Evolutionary conservation across 2,329 filamentous ascomycete genomes (phyloP), one percentile per base, ranked within the genome.

Genomic region (Diaporthe sp.): DNA sequence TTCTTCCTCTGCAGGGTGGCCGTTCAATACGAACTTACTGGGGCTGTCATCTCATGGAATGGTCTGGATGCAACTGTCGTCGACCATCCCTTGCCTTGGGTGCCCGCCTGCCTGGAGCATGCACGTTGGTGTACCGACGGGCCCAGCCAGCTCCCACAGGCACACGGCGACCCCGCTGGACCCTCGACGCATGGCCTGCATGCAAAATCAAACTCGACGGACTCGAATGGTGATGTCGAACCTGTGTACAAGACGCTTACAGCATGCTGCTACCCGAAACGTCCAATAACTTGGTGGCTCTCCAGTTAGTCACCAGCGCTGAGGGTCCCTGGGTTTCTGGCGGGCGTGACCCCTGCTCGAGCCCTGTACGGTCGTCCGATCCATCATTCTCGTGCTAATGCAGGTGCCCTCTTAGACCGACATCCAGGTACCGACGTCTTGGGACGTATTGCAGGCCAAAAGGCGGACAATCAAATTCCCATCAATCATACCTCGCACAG

Each of bases 381-480:
- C 74, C 53, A 34, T 68, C 17, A 12, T 71, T 46, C 57, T 71
- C 57, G 51, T 53, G 44, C 75, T 76, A 61, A 71, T 71, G 71
- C 75, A 71, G 58, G 39, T 55, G 49, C 42, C 53, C 70, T 61
- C 58, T 65, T 65, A 73, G 71, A 31, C 61, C 58, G 61, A 55
- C 58, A 44, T 34, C 71, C 49, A 73, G 71, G 39, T 71, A 75
- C 73, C 73, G 73, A 72, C 73, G 72, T 67, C 70, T 51, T 60
- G 73, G 73, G 55, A 75, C 62, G 70, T 68, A 49, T 51, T 61
- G 17, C 70, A 65, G 55, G 61, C 55, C 37, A 31, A 53, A 44
- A 15, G 28, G 6, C 76, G 76, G 76, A 62, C 39, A 73, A 75
- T 53, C 71, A 19, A 71, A 61, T 73, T 75, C 70, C 76, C 76